Conservation (phyloP, 2,329 filamentous ascomycete species). For the Calonectria pteridis region DNA sequence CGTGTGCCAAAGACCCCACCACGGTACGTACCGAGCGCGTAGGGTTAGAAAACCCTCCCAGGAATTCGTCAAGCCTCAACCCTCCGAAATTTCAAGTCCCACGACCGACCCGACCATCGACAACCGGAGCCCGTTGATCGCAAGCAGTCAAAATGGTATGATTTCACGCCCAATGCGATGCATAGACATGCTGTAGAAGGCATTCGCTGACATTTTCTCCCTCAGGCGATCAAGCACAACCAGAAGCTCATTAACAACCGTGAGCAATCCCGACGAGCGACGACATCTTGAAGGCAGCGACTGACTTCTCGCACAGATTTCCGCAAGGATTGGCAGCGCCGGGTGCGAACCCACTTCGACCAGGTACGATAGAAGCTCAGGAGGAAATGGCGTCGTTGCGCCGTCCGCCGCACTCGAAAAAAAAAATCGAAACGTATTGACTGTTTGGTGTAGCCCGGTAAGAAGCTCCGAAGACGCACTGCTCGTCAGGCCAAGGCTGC, state of each 20-base stretch:
- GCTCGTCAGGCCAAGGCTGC: slow-evolving; percentile 96
- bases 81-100: slow-evolving; percentile 55
- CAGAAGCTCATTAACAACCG: slow-evolving; percentile 98
- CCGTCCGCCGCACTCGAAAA: slow-evolving; percentile 26
- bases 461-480: slow-evolving; percentile 92
- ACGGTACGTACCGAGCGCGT: slow-evolving; percentile 49
- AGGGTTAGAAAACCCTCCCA: slow-evolving; percentile 59
- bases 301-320: slow-evolving; percentile 76
- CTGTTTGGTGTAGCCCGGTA: slow-evolving; percentile 78
- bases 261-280: slow-evolving; percentile 63
- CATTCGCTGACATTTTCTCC: slow-evolving; percentile 48
- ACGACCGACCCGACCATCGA: slow-evolving; percentile 57
- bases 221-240: slow-evolving; percentile 98
- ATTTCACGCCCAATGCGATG: slow-evolving; percentile 38
- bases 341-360: slow-evolving; percentile 99
- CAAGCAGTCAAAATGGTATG: slow-evolving; percentile 68
- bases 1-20: slow-evolving; percentile 45
- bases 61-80: slow-evolving; percentile 56
- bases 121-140: slow-evolving; percentile 62
- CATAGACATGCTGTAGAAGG: slow-evolving; percentile 31
- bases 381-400: slow-evolving; percentile 30
- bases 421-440: slow-evolving; percentile 48
- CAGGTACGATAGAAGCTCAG: slow-evolving; percentile 76
- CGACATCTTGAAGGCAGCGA: slow-evolving; percentile 47
- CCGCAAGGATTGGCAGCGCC: slow-evolving; percentile 99